Evolutionary conservation across 768 basidiomycete species (phyloP).

Genomic region (Austroboletus eburneus): DNA sequence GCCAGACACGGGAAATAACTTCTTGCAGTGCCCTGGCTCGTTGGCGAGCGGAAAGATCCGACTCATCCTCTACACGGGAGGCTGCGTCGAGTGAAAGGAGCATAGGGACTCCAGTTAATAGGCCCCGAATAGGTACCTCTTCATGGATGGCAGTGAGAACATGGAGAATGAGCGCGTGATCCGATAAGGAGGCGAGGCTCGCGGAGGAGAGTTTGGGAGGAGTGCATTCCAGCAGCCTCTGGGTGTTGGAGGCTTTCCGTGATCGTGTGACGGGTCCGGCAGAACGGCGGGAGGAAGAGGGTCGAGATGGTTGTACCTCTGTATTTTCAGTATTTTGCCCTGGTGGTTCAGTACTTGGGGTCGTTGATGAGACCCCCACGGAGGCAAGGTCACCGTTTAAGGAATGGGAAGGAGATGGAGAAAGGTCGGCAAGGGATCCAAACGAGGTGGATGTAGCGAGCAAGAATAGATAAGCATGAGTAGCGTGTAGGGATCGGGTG

Average conservation of each 20-base stretch:
- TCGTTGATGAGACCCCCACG: conserved; percentile 28
- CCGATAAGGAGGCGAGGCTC: conserved; percentile 59
- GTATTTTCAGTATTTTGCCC: conserved; percentile 16
- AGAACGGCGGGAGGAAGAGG: conserved; percentile 45
- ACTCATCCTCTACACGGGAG: conserved; percentile 39
- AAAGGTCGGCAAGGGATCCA: conserved; percentile 39
- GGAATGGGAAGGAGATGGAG: conserved; percentile 40
- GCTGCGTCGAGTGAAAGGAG: conserved; percentile 66
- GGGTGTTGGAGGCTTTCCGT: conserved; percentile 54
- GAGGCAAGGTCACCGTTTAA: conserved; percentile 28
- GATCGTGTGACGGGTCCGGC: conserved; percentile 46
- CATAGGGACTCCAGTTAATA: conserved; percentile 84
- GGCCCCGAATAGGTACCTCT: conserved; percentile 67
- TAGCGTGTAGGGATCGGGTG: conserved; percentile 71
- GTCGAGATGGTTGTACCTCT: conserved; percentile 27
- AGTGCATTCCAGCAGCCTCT: conserved; percentile 47
- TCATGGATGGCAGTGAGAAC: conserved; percentile 66
- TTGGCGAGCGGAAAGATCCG: conserved; percentile 36
- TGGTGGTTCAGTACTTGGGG: conserved; percentile 30
- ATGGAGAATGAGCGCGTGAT: conserved; percentile 68
- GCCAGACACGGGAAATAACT: conserved; percentile 62
- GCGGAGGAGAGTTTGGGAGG: conserved; percentile 41
- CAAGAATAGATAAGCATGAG: conserved; percentile 77
- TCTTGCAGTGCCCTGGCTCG: conserved; percentile 57
- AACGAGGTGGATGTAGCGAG: conserved; percentile 70